phyloP scores from a whole-genome alignment of 805 yeast genomes.

The Kodamaea lidongshanica region DNA sequence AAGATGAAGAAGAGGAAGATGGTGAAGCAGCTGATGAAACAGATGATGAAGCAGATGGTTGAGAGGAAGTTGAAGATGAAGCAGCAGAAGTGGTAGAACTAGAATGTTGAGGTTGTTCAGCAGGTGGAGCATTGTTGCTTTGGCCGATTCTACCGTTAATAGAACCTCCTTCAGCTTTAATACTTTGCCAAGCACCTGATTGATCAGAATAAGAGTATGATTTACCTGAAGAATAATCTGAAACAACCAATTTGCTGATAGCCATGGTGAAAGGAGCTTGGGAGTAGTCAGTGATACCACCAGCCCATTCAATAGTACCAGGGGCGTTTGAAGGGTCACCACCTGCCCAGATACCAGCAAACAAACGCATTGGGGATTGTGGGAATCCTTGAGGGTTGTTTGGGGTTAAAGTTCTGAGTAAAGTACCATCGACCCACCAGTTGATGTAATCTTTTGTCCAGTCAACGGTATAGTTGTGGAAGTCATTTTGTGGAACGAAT shows the following conservation, averaged over 20 bases:
- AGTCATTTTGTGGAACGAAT: conserved; percentile 10
- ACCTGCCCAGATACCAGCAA: conserved; percentile 44
- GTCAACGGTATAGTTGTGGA: conserved; percentile 13
- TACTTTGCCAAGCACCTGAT: conserved; percentile 35
- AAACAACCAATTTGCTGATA: conserved; percentile 15
- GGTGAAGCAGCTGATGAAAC: conserved; percentile 9
- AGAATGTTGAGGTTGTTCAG: conserved; percentile 9
- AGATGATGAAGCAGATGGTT: conserved; percentile 3
- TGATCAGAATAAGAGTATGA: conserved; percentile 35
- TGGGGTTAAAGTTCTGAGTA: conserved; percentile 10
- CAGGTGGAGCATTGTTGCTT: conserved; percentile 1
- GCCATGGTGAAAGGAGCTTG: conserved; percentile 20
- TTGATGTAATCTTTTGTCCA: conserved; percentile 12
- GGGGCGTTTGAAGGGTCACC: conserved; percentile 32
- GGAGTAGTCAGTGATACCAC: conserved; percentile 18
- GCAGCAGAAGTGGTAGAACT: conserved; percentile 4
- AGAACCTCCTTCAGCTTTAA: conserved; percentile 33
- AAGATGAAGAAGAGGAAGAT: conserved; percentile 13
- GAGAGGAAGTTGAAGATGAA: conserved; percentile 4
- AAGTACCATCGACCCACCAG: conserved; percentile 11
- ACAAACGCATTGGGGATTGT: conserved; percentile 14
- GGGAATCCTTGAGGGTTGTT: conserved; percentile 14
- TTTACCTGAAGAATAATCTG: conserved; percentile 45
- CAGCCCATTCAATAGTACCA: conserved; percentile 23
- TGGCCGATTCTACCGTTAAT: conserved; percentile 16